Evolutionary conservation across 2,329 filamentous ascomycete genomes (phyloP).

Genomic region (Zymoseptoria brevis): DNA sequence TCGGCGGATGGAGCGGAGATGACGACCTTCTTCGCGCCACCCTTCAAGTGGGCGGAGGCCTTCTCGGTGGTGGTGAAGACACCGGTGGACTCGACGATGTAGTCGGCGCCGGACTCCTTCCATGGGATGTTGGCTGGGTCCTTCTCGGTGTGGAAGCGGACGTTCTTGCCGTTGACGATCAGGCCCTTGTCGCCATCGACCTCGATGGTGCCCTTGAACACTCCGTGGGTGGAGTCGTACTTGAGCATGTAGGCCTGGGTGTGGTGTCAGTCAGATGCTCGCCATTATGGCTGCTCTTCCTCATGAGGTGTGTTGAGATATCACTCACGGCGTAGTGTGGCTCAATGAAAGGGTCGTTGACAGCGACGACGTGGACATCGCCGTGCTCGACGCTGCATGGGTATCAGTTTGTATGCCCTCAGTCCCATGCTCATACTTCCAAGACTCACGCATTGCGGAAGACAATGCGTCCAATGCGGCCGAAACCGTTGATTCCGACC

Average conservation of each 20-base stretch:
- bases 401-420: conserved; percentile 9
- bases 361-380: conserved; percentile 86
- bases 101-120: conserved; percentile 76
- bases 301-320: background rate
- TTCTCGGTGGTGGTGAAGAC: conserved; percentile 98
- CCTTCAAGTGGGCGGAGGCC: conserved; percentile 87
- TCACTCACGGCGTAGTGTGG: conserved; percentile 86
- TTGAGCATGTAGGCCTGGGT: conserved; percentile 95
- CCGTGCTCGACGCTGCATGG: conserved; percentile 63
- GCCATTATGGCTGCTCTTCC: background rate
- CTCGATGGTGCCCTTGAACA: conserved; percentile 87
- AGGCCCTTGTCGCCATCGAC: conserved; percentile 65
- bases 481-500: conserved; percentile 99
- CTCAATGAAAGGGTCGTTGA: conserved; percentile 99
- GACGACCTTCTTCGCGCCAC: conserved; percentile 89
- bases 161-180: conserved; percentile 84
- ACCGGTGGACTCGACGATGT: conserved; percentile 96
- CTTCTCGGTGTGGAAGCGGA: conserved; percentile 90
- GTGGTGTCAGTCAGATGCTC: conserved; percentile 11
- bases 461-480: conserved; percentile 97
- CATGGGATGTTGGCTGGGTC: conserved; percentile 88
- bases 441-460: conserved; percentile 83
- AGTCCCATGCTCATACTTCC: conserved; percentile 5
- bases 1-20: conserved; percentile 86
- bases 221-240: conserved; percentile 95